A percentile compares a stretch with the other conserved stretches of the same genome.
Conservation (phyloP, 441 rosid genomes). For the Jatropha podagrica region DNA sequence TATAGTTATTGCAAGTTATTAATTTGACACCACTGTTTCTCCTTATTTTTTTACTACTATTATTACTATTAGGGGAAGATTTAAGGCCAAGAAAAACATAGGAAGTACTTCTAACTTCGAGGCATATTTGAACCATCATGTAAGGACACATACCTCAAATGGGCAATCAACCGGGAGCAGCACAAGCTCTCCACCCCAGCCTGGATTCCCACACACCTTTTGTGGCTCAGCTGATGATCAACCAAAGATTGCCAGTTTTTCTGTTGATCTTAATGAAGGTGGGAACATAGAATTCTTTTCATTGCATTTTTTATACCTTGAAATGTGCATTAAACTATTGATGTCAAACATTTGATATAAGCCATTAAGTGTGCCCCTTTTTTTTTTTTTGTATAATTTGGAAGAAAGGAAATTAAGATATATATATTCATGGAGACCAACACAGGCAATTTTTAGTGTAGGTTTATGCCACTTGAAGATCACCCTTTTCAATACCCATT, state of each 20-base stretch:
- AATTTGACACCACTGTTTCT: background rate
- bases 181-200: conserved; percentile 42
- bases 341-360: background rate
- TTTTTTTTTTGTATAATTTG: background rate
- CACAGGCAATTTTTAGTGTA: background rate
- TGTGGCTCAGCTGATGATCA: conserved; percentile 44
- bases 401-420: background rate
- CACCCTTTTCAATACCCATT: background rate
- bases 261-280: conserved; percentile 78
- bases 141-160: conserved; percentile 39
- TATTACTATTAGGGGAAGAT: conserved; percentile 47
- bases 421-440: background rate
- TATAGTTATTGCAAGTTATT: conserved; percentile 10
- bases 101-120: conserved; percentile 55
- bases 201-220: conserved; percentile 35
- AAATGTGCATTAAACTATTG: conserved; percentile 8
- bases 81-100: conserved; percentile 55
- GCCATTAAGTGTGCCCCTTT: background rate
- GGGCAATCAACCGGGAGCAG: conserved; percentile 49
- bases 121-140: conserved; percentile 53
- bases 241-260: conserved; percentile 39
- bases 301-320: conserved; percentile 8
- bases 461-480: background rate
- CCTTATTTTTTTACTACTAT: conserved; percentile 1
- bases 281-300: conserved; percentile 6